Conservation (phyloP, 163 green algal genomes). For the Trebouxia gelatinosa region DNA sequence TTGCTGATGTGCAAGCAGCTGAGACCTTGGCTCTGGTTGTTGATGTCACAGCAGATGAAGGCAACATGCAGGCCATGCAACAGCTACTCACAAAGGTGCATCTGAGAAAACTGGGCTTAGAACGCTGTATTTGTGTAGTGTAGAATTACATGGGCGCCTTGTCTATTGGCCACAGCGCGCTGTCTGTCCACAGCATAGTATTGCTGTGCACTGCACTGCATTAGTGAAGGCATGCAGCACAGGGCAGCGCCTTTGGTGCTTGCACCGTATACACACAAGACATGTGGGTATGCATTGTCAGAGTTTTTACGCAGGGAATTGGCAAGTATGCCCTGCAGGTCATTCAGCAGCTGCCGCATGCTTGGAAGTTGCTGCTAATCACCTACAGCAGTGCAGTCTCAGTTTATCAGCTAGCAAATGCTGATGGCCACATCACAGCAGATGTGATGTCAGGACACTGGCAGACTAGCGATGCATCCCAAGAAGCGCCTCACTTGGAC, state of each 20-base stretch:
- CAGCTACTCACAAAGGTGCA: not conserved
- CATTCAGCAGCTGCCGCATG: not conserved
- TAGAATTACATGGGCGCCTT: no score
- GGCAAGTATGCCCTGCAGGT: no score
- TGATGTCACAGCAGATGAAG: not conserved
- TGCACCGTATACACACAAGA: no score
- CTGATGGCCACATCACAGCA: not conserved
- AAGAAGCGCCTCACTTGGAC: not conserved
- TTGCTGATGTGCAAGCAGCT: not conserved
- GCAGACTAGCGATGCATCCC: not conserved
- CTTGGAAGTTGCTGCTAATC: not conserved
- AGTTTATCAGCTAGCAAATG: not conserved
- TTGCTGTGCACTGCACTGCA: no score
- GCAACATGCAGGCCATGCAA: not conserved
- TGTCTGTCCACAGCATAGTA: no score
- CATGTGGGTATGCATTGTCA: no score
- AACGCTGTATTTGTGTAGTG: no score
- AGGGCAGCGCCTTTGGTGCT: no score
- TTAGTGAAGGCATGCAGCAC: no score
- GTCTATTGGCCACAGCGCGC: no score
- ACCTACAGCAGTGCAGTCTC: conserved; percentile 18
- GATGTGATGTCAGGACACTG: conserved; percentile 20
- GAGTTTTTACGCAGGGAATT: no score
- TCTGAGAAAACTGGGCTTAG: no score
- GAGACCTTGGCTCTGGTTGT: conserved; percentile 5